phyloP scores from a whole-genome alignment of 805 yeast genomes.

The Candida chilensis region DNA sequence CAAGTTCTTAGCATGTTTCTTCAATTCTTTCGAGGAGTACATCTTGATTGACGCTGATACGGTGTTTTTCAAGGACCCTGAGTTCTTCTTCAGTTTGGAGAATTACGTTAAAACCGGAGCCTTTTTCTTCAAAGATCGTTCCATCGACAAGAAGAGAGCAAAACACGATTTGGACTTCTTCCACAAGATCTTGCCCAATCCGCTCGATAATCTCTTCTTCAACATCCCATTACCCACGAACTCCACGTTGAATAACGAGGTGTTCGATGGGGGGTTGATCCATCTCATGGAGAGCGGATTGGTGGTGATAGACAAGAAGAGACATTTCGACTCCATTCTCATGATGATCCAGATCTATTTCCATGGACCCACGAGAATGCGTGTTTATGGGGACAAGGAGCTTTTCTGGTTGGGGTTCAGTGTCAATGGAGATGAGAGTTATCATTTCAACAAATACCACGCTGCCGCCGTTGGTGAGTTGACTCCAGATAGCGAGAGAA shows the following conservation, averaged over 20 bases:
- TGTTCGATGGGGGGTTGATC: neutral
- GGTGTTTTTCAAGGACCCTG: conserved; percentile 17
- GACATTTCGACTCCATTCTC: conserved; percentile 4
- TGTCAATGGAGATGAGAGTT: conserved; percentile 6
- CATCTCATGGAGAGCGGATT: conserved; percentile 10
- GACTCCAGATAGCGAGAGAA: no score
- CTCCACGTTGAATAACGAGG: neutral
- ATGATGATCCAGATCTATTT: conserved; percentile 1
- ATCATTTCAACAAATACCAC: conserved; percentile 7
- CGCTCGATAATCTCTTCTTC: neutral
- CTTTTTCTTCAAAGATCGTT: conserved; percentile 9
- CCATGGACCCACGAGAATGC: conserved; percentile 4
- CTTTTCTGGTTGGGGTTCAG: conserved; percentile 13
- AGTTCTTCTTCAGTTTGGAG: conserved; percentile 5
- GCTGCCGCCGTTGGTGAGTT: conserved; percentile 11
- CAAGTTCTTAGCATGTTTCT: conserved; percentile 23
- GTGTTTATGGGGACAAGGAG: conserved; percentile 13
- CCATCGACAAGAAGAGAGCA: conserved; percentile 4
- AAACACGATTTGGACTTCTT: conserved; percentile 6
- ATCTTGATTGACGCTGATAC: conserved; percentile 32
- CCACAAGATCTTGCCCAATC: conserved; percentile 5
- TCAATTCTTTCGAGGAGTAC: conserved; percentile 23
- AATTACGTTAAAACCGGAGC: conserved; percentile 6
- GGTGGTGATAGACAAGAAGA: conserved; percentile 8
- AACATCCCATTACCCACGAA: neutral